These are phyloP conservation scores for Malus sieversii DNA, from an alignment of 306 rosid species.

Conservation along the genomic window DNA sequence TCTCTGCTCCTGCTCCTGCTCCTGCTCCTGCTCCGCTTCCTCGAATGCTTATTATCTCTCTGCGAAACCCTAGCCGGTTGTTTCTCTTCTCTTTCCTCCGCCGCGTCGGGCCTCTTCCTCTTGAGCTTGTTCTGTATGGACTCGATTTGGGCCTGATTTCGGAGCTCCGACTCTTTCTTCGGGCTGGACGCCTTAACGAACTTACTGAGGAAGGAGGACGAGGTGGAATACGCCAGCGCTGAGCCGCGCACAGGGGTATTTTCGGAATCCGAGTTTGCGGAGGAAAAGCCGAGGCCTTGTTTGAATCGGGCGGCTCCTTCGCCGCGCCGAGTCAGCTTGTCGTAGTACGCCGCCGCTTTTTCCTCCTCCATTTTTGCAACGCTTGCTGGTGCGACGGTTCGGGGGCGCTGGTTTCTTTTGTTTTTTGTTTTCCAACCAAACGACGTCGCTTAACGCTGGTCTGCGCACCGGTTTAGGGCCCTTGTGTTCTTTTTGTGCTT, in stretches of 20 bases:
- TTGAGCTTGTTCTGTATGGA: constrained; percentile 74
- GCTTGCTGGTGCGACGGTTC: not conserved
- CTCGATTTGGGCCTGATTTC: constrained; percentile 49
- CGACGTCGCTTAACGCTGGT: not conserved
- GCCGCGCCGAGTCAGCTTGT: constrained; percentile 73
- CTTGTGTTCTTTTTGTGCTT: too few relatives aligned
- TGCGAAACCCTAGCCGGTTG: constrained; percentile 56
- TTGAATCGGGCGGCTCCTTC: constrained; percentile 85
- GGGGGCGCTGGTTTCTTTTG: not conserved
- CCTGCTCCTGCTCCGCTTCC: constrained; percentile 29
- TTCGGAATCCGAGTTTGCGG: constrained; percentile 32
- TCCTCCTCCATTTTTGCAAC: constrained; percentile 62
- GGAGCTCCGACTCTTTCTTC: constrained; percentile 30
- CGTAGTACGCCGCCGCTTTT: constrained; percentile 90
- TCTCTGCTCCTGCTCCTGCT: constrained; percentile 22
- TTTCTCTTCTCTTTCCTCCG: not conserved
- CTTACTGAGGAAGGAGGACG: constrained; percentile 67
- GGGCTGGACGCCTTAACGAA: constrained; percentile 81
- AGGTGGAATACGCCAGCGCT: constrained; percentile 34
- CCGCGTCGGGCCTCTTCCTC: constrained; percentile 18
- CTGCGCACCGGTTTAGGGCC: too few relatives aligned
- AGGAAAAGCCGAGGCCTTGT: constrained; percentile 79
- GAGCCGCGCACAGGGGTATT: constrained; percentile 28
- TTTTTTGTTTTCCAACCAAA: not conserved
- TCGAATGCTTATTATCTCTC: constrained; percentile 14